Base-by-base conservation (phyloP, 2,329 filamentous ascomycete genomes). In the Xylariales sp. region DNA sequence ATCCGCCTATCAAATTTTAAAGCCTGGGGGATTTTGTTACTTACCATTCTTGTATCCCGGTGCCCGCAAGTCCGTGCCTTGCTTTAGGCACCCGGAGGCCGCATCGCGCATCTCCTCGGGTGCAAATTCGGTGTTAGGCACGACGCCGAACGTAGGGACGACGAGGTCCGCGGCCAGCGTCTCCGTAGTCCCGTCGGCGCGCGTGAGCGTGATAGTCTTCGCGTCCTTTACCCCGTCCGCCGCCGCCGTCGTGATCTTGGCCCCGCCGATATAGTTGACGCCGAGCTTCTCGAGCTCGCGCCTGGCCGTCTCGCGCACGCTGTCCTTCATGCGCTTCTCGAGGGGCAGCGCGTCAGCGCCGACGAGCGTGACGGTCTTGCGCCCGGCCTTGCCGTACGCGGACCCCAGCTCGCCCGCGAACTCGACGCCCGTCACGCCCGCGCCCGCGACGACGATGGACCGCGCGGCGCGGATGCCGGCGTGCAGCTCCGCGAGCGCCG, bases 361-460 rank as follows among this genome's bases (percentile, higher is more conserved):
- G 54, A 86, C 71, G 48, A 86, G 79, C 58, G 83, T 81, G 61
- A 86, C 79, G 41, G 84, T 77, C 78, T 87, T 87, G 23, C 73
- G 75, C 1, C 36, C 81, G 79, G 18, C 8, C 10, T 59, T 58
- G 3, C 76, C 80, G 71, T 84, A 87, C 71, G 81, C 80, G 18
- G 80, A 80, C 8, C 81, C 85, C 32, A 88, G 81, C 76, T 88
- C 86, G 46, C 82, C 86, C 4, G 81, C 82, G 8, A 83, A 78
- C 75, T 88, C 86, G 39, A 83, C 75, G 28, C 85, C 86, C 0
- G 85, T 87, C 23, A 80, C 55, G 28, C 86, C 86, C 8, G 82
- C 86, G 45, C 86, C 86, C 16, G 80, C 84, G 3, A 88, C 78
- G 58, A 87, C 83, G 66, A 88, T 83, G 32, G 80, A 82, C 65